Percentiles rank a stretch among this genome's conserved stretches.
Evolutionary conservation across 257 asterid genomes (phyloP).

Genomic region (Plantago ovata): DNA sequence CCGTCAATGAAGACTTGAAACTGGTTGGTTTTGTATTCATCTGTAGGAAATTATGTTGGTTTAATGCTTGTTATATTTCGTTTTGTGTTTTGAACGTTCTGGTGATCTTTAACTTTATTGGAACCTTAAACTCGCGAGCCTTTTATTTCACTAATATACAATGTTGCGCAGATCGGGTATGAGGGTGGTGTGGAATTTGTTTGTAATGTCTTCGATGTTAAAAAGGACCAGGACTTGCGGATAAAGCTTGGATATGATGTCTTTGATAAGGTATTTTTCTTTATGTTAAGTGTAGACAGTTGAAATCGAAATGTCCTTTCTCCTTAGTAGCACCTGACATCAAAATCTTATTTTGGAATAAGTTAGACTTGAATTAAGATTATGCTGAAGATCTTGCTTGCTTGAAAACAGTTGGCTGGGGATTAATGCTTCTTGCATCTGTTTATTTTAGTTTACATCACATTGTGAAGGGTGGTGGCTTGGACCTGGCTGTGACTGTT

Average conservation of each 20-base stretch:
- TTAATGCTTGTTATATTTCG: not conserved
- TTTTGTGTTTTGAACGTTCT: slow-evolving; percentile 1
- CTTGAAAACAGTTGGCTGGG: not conserved
- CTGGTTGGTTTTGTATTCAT: slow-evolving; percentile 35
- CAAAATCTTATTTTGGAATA: slow-evolving; percentile 8
- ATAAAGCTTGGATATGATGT: slow-evolving; percentile 77
- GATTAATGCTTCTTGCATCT: too few species aligned
- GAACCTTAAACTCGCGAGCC: too few species aligned
- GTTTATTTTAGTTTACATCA: too few species aligned
- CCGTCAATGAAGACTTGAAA: slow-evolving; percentile 52
- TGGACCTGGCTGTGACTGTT: too few species aligned
- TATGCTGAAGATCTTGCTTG: not conserved
- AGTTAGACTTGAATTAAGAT: not conserved
- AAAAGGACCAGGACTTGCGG: slow-evolving; percentile 70
- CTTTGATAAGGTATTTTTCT: slow-evolving; percentile 53
- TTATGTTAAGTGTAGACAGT: not conserved
- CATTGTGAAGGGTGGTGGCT: too few species aligned
- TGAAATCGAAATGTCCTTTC: not conserved
- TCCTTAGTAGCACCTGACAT: not conserved
- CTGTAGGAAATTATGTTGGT: not conserved
- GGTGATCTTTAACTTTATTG: not conserved
- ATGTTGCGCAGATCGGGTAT: slow-evolving; percentile 45
- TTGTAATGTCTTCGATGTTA: slow-evolving; percentile 58
- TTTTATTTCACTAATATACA: not conserved
- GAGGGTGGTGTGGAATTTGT: slow-evolving; percentile 73